phyloP scores from a whole-genome alignment of 257 asterid species.

The Salvia hispanica region DNA sequence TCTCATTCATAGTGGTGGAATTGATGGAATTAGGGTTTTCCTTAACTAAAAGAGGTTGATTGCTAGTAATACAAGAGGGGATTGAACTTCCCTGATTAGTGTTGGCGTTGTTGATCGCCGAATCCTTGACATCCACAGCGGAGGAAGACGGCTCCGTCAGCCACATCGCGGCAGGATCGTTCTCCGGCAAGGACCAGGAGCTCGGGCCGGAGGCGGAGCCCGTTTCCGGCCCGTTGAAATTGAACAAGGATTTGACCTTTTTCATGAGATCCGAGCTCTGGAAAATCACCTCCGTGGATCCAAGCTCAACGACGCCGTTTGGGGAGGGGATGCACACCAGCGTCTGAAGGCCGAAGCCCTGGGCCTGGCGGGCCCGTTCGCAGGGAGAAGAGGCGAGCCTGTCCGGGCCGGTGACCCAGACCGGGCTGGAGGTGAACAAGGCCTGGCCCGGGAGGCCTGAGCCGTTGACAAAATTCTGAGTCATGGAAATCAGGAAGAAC shows the following conservation, averaged over 20 bases:
- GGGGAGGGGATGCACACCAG: slow-evolving; percentile 70
- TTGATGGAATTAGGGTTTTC: slow-evolving; percentile 37
- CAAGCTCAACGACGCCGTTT: slow-evolving; percentile 85
- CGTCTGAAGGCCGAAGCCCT: slow-evolving; percentile 68
- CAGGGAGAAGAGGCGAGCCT: slow-evolving; percentile 51
- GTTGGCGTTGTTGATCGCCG: slow-evolving; percentile 1
- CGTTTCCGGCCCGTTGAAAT: slow-evolving; percentile 50
- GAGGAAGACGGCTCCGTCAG: slow-evolving; percentile 62
- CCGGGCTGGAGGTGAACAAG: slow-evolving; percentile 57
- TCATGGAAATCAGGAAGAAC: slow-evolving; percentile 87
- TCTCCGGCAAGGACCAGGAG: slow-evolving; percentile 51
- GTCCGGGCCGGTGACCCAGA: slow-evolving; percentile 76
- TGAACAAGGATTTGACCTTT: slow-evolving; percentile 62
- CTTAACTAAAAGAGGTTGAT: slow-evolving; percentile 42
- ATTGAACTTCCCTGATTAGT: slow-evolving; percentile 29
- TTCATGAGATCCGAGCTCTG: slow-evolving; percentile 75
- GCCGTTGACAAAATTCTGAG: slow-evolving; percentile 66
- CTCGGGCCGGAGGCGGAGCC: slow-evolving; percentile 50
- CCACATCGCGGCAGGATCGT: slow-evolving; percentile 72
- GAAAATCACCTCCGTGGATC: slow-evolving; percentile 66
- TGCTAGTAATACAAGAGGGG: slow-evolving; percentile 37
- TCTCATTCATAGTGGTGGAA: slow-evolving; percentile 43
- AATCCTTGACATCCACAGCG: slow-evolving; percentile 42
- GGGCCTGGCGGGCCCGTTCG: slow-evolving; percentile 73
- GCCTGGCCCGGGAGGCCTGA: slow-evolving; percentile 82